Evolutionary conservation across 352 stramenopile genomes (phyloP), one percentile per base, ranked within the genome.

Genomic region (Globisporangium okanoganense): DNA sequence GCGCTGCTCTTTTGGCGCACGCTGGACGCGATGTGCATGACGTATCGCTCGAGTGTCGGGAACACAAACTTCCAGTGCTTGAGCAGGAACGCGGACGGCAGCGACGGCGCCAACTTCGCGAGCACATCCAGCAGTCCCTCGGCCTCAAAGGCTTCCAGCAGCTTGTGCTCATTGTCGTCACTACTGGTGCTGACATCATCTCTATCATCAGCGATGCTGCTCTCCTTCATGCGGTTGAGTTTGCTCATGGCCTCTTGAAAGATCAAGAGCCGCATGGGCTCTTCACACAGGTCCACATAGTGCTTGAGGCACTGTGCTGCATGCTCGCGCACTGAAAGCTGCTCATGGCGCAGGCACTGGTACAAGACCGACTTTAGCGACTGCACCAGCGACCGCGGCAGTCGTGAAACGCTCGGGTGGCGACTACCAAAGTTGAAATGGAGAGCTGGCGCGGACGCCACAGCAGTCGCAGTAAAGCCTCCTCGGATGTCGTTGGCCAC

Each of bases 231-330:
- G 1, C 77, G 74, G 61, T 92, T 89, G 3, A 92, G 60, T 48
- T 92, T 92, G 56, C 79, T 92, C 60, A 89, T 78, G 8, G 86
- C 72, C 59, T 90, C 82, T 44, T 92, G 82, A 41, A 90, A 92
- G 14, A 75, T 76, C 12, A 82, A 31, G 1, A 92, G 27, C 2
- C 72, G 70, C 40, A 70, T 86, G 27, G 75, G 65, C 45, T 78
- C 64, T 36, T 88, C 83, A 49, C 76, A 88, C 12, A 92, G 63
- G 3, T 54, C 60, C 13, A 77, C 62, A 31, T 78, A 86, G 29
- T 58, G 58, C 27, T 72, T 74, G 3, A 92, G 63, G 51, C 73
- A 82, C 31, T 80, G 55, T 0, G 83, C 75, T 1, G 83, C 75
- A 6, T 70, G 52, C 29, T 86, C 72, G n/a, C 83, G 76, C 22